A percentile compares a stretch with the other conserved stretches of the same genome.
These are phyloP conservation scores for Diaporthe vexans DNA, from an alignment of 2,329 filamentous ascomycete genomes.

Conservation along the genomic window DNA sequence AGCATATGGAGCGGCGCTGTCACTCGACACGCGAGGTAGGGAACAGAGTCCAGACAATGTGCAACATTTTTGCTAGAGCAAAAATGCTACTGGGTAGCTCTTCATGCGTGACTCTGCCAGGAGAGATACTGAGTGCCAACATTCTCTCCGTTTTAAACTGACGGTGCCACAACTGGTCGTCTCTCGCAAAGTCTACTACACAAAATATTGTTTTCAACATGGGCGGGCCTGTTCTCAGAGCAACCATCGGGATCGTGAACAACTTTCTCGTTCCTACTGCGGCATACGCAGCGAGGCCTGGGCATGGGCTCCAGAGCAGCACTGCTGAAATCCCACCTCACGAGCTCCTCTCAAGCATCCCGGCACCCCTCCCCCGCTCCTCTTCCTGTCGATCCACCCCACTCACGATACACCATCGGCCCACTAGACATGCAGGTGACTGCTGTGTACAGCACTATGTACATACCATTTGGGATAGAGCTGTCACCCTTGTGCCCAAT, in stretches of 20 bases:
- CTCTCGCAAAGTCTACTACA: too few relatives aligned
- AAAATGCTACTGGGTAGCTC: background rate
- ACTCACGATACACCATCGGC: slow-evolving; percentile 31
- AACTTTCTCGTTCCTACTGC: background rate
- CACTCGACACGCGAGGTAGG: slow-evolving; percentile 4
- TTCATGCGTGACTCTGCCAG: slow-evolving; percentile 4
- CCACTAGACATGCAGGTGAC: slow-evolving; percentile 33
- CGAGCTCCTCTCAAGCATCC: slow-evolving; percentile 25
- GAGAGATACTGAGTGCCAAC: background rate
- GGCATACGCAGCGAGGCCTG: background rate
- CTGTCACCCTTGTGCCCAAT: slow-evolving; percentile 21
- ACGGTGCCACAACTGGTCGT: background rate
- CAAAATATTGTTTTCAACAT: background rate
- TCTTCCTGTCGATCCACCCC: slow-evolving; percentile 35
- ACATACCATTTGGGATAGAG: slow-evolving; percentile 25
- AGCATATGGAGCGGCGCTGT: background rate
- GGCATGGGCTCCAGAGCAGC: background rate
- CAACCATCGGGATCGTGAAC: background rate
- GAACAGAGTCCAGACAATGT: background rate
- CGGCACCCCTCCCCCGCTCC: slow-evolving; percentile 32
- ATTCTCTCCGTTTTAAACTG: too few relatives aligned
- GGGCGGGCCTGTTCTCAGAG: background rate
- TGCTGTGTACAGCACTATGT: slow-evolving; percentile 32
- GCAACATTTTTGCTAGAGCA: background rate
- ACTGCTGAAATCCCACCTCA: slow-evolving; percentile 22